phyloP scores from a whole-genome alignment of 495 filamentous ascomycete species.

The Penicillium ochrochloron region DNA sequence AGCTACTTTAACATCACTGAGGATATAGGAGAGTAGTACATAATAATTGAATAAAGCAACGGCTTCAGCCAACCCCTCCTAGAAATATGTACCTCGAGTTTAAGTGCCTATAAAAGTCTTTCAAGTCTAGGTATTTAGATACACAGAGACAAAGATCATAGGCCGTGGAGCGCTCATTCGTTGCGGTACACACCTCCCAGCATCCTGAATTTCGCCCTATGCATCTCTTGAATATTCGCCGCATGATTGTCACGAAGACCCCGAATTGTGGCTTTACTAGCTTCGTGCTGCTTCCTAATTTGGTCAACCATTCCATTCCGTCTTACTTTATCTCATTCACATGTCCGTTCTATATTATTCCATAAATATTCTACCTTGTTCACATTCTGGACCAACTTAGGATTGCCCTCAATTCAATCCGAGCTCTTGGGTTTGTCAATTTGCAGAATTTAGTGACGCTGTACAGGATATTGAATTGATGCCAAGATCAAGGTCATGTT shows the following conservation, averaged over 20 bases:
- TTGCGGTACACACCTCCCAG: conserved; percentile 12
- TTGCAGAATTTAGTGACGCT: no score
- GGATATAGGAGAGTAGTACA: conserved; percentile 15
- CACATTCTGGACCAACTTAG: no score
- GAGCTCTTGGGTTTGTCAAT: no score
- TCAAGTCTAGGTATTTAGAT: conserved; percentile 10
- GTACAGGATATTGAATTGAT: no score
- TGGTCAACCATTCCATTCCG: no score
- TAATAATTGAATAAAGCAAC: conserved; percentile 15
- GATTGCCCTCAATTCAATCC: no score
- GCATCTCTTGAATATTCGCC: conserved; percentile 13
- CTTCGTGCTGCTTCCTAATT: no score
- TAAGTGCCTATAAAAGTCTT: conserved; percentile 10
- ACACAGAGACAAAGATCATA: conserved; percentile 9
- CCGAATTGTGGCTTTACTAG: no score
- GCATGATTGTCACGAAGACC: conserved; percentile 14
- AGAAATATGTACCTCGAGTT: conserved; percentile 8
- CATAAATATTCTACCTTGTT: no score
- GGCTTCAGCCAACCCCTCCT: conserved; percentile 15
- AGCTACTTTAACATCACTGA: conserved; percentile 23
- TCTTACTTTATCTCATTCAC: no score
- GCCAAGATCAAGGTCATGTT: no score
- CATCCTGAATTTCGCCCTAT: conserved; percentile 13
- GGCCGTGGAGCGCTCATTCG: conserved; percentile 10
- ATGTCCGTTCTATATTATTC: no score